Evolutionary conservation across 495 filamentous ascomycete genomes (phyloP).

Genomic region (Talaromyces nanjingensis): DNA sequence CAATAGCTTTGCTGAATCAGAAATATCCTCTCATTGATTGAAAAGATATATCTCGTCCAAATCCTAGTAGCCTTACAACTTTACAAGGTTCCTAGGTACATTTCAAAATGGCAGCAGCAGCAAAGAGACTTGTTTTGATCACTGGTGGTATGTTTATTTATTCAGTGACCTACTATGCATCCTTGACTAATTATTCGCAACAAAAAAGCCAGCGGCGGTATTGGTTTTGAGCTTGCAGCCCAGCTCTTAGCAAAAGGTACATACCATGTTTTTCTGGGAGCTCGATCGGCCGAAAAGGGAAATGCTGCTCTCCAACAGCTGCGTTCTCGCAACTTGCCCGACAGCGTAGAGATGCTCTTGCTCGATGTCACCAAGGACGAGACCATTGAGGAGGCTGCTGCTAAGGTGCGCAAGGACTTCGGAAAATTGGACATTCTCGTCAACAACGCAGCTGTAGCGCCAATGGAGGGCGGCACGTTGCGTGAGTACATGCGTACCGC

Average conservation of each 20-base stretch:
- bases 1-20: neutral
- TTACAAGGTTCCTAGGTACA: neutral
- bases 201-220: constrained; percentile 20
- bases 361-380: constrained; percentile 24
- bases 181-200: constrained; percentile 7
- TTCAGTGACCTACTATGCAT: neutral
- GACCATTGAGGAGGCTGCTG: constrained; percentile 20
- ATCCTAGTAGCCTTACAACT: neutral
- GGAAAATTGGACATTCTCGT: constrained; percentile 44
- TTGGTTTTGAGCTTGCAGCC: constrained; percentile 24
- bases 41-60: neutral
- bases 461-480: constrained; percentile 4
- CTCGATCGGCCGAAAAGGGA: constrained; percentile 18
- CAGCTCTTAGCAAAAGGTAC: constrained; percentile 17
- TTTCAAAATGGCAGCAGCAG: neutral
- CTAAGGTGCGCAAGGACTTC: constrained; percentile 24
- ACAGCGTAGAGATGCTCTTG: constrained; percentile 16
- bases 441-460: constrained; percentile 31
- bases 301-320: constrained; percentile 18
- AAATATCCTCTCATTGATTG: neutral
- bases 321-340: constrained; percentile 12
- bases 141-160: constrained; percentile 8
- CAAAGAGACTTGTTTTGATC: constrained; percentile 7
- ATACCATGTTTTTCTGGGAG: constrained; percentile 26
- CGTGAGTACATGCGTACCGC: constrained; percentile 7